Percentiles rank a stretch among this genome's conserved stretches.
phyloP scores from a whole-genome alignment of 2,329 filamentous ascomycete species.

The Nemania sp. region DNA sequence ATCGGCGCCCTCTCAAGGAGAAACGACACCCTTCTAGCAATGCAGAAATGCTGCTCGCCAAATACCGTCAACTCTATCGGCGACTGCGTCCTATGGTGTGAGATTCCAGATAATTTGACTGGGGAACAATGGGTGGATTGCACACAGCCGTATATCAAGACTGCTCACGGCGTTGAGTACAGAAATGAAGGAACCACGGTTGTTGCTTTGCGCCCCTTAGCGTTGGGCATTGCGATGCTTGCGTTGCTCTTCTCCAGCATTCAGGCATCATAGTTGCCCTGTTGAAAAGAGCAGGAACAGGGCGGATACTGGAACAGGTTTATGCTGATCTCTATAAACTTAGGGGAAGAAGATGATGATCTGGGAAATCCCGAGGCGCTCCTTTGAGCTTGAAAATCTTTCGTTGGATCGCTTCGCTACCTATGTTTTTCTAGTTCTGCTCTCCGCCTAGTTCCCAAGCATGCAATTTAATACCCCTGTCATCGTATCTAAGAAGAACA shows the following conservation, averaged over 20 bases:
- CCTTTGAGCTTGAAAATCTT: no score
- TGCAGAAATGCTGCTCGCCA: slow-evolving; percentile 15
- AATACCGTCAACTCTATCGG: slow-evolving; percentile 11
- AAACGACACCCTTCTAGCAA: slow-evolving; percentile 12
- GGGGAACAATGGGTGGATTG: neutral
- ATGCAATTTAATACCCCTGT: no score
- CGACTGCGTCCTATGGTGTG: slow-evolving; percentile 17
- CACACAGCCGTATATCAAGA: neutral
- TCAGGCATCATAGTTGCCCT: neutral
- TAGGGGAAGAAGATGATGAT: no score
- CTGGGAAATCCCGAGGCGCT: no score
- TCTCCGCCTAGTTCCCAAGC: no score
- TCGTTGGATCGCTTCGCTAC: no score
- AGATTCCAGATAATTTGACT: neutral
- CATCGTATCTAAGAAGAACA: no score
- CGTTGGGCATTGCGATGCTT: neutral
- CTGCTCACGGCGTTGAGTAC: neutral
- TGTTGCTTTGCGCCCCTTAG: neutral
- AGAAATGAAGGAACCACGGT: neutral
- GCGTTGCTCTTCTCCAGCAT: slow-evolving; percentile 5
- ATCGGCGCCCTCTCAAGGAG: slow-evolving; percentile 1
- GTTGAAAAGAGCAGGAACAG: no score
- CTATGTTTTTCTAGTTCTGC: no score
- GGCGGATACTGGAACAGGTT: no score
- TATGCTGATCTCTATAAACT: no score